phyloP scores from a whole-genome alignment of 2,329 filamentous ascomycete species.

The Penicillium rolfsii region DNA sequence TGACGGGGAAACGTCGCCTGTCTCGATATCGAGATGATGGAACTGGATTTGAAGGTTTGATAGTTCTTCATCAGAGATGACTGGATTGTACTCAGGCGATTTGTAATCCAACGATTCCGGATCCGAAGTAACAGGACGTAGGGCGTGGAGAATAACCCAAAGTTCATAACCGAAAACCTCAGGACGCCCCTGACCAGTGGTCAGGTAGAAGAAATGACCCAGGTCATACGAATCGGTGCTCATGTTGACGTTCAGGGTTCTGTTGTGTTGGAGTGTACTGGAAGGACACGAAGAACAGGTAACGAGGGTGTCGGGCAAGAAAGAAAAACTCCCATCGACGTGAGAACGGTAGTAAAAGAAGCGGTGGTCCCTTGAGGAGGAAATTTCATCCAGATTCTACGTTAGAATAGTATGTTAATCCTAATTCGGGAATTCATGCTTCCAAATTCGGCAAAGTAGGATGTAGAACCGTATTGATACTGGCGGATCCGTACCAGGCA shows the following conservation, averaged over 20 bases:
- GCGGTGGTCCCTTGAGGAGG: neutral
- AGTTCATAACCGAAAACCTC: neutral
- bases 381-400: neutral
- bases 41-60: neutral
- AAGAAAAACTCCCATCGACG: neutral
- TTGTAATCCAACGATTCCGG: slow-evolving; percentile 30
- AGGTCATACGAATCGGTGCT: neutral
- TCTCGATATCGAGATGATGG: neutral
- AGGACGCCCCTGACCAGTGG: neutral
- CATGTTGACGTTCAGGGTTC: neutral
- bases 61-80: neutral
- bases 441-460: neutral
- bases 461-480: neutral
- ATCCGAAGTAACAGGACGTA: neutral
- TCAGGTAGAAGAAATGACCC: neutral
- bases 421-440: neutral
- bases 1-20: neutral
- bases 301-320: neutral
- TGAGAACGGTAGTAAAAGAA: neutral
- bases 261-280: neutral
- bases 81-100: slow-evolving; percentile 25
- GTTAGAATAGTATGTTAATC: neutral
- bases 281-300: neutral
- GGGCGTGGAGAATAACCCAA: neutral
- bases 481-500: neutral